These are phyloP conservation scores for Juncus inflexus DNA, from an alignment of 176 grass and related monocot species.

Conservation along the genomic window DNA sequence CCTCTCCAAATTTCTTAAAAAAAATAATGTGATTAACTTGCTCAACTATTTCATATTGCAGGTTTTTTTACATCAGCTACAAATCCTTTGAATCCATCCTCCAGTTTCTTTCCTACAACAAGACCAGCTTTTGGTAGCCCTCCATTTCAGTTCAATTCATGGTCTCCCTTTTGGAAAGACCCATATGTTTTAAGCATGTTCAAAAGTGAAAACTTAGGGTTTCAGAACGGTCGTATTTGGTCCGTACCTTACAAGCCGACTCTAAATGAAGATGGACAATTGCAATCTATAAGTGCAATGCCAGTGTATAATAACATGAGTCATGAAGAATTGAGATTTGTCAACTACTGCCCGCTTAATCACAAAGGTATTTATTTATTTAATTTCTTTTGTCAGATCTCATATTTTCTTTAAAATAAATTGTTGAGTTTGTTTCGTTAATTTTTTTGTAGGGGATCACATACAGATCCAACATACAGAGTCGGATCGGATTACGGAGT, in stretches of 20 bases:
- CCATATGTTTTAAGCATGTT: background rate
- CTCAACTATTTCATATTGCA: no score
- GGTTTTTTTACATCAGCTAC: no score
- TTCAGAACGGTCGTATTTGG: background rate
- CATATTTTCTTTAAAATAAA: no score
- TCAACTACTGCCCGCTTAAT: no score
- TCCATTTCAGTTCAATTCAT: background rate
- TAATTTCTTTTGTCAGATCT: background rate
- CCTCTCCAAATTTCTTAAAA: no score
- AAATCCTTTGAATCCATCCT: no score
- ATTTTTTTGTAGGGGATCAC: background rate
- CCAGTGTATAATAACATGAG: no score
- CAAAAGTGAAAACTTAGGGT: background rate
- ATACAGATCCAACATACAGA: background rate
- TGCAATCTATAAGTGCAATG: no score
- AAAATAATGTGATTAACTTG: no score
- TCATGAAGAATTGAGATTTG: no score
- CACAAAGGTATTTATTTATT: background rate
- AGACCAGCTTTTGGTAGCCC: background rate
- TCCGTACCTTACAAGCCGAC: background rate
- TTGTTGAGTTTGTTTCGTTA: no score
- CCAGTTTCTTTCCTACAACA: no score
- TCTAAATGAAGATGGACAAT: background rate
- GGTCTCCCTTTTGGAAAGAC: conserved; percentile 14
- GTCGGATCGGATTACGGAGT: background rate